These are phyloP conservation scores for Penicillium manginii DNA, from an alignment of 495 filamentous ascomycete species.

Conservation along the genomic window DNA sequence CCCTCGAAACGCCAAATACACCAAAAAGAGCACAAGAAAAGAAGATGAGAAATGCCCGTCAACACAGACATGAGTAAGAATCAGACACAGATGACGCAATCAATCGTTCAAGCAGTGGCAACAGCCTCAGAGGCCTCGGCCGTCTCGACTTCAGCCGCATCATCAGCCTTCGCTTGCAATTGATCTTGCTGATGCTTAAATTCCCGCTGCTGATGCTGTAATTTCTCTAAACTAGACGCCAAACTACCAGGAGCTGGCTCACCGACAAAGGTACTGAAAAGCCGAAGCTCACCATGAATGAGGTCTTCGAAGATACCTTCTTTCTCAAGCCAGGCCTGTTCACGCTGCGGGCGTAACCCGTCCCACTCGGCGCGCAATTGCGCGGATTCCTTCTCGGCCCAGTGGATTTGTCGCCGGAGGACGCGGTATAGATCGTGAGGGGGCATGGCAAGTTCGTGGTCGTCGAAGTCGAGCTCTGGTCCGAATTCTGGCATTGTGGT, in stretches of 20 bases:
- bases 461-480: conserved; percentile 60
- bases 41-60: neutral
- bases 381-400: conserved; percentile 74
- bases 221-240: conserved; percentile 29
- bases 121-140: conserved; percentile 15
- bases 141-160: conserved; percentile 19
- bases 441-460: conserved; percentile 69
- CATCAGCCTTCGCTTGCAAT: conserved; percentile 22
- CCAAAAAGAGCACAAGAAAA: neutral
- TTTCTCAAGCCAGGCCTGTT: conserved; percentile 83
- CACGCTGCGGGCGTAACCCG: conserved; percentile 65
- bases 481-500: conserved; percentile 46
- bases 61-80: neutral
- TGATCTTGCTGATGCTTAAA: conserved; percentile 31
- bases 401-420: conserved; percentile 76
- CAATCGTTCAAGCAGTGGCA: conserved; percentile 7
- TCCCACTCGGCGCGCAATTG: conserved; percentile 66
- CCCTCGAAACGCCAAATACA: conserved; percentile 16
- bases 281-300: conserved; percentile 58
- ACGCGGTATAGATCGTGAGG: conserved; percentile 72
- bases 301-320: conserved; percentile 66
- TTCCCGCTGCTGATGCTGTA: conserved; percentile 31
- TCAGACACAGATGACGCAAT: too few relatives aligned
- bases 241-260: conserved; percentile 21
- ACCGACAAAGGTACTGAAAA: conserved; percentile 43